These are phyloP conservation scores for Aspergillus aculeatinus DNA, from an alignment of 2,329 filamentous ascomycete genomes.

Conservation along the genomic window DNA sequence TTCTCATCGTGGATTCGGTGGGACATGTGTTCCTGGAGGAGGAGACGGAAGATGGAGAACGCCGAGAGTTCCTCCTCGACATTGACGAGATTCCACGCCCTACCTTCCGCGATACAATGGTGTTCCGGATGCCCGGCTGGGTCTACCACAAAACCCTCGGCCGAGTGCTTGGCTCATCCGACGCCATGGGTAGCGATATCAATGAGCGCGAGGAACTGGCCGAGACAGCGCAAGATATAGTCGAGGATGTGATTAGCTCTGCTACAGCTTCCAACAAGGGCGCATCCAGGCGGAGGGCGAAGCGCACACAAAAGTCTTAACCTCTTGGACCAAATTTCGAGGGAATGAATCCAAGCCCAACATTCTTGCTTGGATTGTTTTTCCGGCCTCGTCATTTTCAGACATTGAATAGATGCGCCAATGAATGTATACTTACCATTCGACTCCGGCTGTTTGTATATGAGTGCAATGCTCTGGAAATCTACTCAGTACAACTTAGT, in stretches of 20 bases:
- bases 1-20: slow-evolving; percentile 84
- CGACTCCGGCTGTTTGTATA: not conserved
- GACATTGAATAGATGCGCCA: not conserved
- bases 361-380: not conserved
- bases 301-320: slow-evolving; percentile 32
- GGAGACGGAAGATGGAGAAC: slow-evolving; percentile 79
- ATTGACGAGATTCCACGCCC: slow-evolving; percentile 79
- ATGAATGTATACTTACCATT: not conserved
- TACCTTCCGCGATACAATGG: slow-evolving; percentile 75
- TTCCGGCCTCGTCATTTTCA: not conserved
- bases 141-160: slow-evolving; percentile 55
- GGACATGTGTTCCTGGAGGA: slow-evolving; percentile 97
- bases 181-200: not conserved
- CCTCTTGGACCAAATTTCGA: not conserved
- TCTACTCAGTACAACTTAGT: not conserved
- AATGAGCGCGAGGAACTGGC: slow-evolving; percentile 22
- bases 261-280: slow-evolving; percentile 24
- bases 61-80: slow-evolving; percentile 82
- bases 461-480: not conserved
- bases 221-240: slow-evolving; percentile 19
- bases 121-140: slow-evolving; percentile 76
- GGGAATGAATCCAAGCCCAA: not conserved
- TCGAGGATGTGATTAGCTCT: slow-evolving; percentile 26
- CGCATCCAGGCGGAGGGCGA: slow-evolving; percentile 27
- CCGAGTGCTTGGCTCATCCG: slow-evolving; percentile 25